Evolutionary conservation across 2,329 filamentous ascomycete genomes (phyloP), one percentile per base, ranked within the genome.

Genomic region (Xenosphaeropsis pyriputrescens): DNA sequence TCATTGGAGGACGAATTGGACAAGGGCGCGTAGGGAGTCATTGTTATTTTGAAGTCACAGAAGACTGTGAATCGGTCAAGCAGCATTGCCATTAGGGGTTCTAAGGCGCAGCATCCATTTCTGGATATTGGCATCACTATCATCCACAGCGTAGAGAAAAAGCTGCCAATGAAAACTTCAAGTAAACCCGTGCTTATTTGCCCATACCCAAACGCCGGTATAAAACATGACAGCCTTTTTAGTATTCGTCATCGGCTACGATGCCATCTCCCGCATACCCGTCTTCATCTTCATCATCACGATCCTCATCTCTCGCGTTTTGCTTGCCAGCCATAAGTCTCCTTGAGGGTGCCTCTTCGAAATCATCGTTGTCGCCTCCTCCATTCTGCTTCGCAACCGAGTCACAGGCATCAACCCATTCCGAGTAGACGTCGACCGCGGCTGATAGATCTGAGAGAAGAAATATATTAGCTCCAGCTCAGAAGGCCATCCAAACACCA

Each of bases 361-460:
- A 35, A 22, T 47, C 46, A 13, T 41, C 46, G 32, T 50, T 53
- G 14, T 49, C 51, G 16, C 54, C 58, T 12, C 57, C 61, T 14
- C 63, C 67, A 15, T 67, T 64, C 42, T 76, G 67, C 52, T 81
- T 78, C 13, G 77, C 77, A 36, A 83, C 78, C 5, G 73, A 68
- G 53, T 85, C 79, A 55, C 79, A 83, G n/a, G 91, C 91, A 61
- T 98, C 91, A 45, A 98, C 85, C 91, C 91, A 98, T 59, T 96
- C 91, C 26, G 85, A 84, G 55, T 98, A 98, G 6, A 98, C 89
- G 56, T 98, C 91, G 34, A 98, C 86, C 0, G 85, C 75, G 12
- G 83, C 84, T 18, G 85, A 93, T 18, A 96, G 75, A 58, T 93
- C 85, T 93, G 8, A 26, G 8, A 44, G 15, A 34, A 33, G 36